A percentile compares a stretch with the other conserved stretches of the same genome.
Evolutionary conservation across 164 flowering plant species (phyloP).

Genomic region (Macadamia tetraphylla): DNA sequence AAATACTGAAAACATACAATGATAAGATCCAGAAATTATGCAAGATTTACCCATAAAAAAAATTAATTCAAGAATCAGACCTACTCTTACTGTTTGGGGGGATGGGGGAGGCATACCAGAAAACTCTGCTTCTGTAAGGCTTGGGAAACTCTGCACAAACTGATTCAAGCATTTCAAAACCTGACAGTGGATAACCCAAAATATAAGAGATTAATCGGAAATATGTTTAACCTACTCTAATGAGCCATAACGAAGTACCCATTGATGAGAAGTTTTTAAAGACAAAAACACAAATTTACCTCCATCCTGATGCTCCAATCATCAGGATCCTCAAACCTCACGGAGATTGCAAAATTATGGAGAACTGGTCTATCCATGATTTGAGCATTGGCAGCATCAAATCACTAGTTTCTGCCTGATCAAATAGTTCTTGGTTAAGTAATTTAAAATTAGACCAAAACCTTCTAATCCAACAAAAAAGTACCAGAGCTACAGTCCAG

Average conservation of each 20-base stretch:
- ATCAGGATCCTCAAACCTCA: conserved; percentile 79
- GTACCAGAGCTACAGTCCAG: conserved; percentile 5
- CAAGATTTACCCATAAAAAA: not conserved
- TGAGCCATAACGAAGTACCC: not conserved
- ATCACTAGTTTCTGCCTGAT: conserved; percentile 65
- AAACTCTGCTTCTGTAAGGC: conserved; percentile 53
- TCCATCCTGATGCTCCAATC: conserved; percentile 94
- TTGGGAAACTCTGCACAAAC: conserved; percentile 78
- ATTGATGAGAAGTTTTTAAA: not conserved
- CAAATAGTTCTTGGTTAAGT: conserved; percentile 15
- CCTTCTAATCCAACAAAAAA: not conserved
- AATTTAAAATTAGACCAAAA: conserved; percentile 6
- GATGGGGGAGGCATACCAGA: conserved; percentile 31
- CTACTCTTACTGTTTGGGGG: not conserved
- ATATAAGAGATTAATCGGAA: not conserved
- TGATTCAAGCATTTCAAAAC: conserved; percentile 93
- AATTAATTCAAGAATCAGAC: too few species aligned
- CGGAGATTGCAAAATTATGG: conserved; percentile 57
- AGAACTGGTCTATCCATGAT: conserved; percentile 75
- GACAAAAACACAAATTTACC: conserved; percentile 35
- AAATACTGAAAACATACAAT: not conserved
- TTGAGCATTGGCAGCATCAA: conserved; percentile 63
- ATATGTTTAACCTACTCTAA: not conserved
- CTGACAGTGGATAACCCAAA: conserved; percentile 28
- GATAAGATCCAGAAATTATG: not conserved